Base-by-base conservation (phyloP, 345 rosid genomes). In the Moringa oleifera region DNA sequence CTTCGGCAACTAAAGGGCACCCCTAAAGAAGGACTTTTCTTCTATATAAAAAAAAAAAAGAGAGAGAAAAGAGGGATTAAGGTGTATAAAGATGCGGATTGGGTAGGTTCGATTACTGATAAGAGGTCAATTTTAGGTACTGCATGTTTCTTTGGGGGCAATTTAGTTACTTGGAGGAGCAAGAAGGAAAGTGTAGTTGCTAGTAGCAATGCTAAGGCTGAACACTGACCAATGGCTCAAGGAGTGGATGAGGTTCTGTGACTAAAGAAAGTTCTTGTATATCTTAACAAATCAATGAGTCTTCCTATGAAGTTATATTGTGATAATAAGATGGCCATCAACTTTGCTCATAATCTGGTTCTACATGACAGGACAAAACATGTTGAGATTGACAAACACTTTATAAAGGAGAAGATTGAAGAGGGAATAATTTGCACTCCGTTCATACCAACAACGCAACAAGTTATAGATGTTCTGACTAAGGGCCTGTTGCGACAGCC, bases 351-450 rank as follows among this genome's bases (percentile, higher is more conserved):
- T 0, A 63, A 63, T 22, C 59, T 6, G 2, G 7, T 53, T 13
- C 36, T 52, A 36, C 31, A 63, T 33, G 59, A 53, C 36, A 18
- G 37, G 0, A 36, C 36, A 16, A 63, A 63, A 24, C 51, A 63
- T 33, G 67, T 63, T 16, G 36, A 53, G 53, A 3, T 63, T 25
- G 20, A 53, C 18, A 7, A 19, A 19, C 55, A 63, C n/a, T 63
- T 63, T 28, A 53, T 63, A 18, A 63, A 52, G 23, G 59, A 31
- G 2, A 63, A 63, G 20, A 18, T 63, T 7, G 65, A 51, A 6
- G 46, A 17, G 16, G 46, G 6, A 16, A 41, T 11, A 20, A 15
- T 31, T 9, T 1, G 18, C 4, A 6, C 33, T 11, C n/a, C 60
- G 20, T 57, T 18, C 7, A 20, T n/a, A 2, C 23, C 22, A n/a